These are phyloP conservation scores for Aphanomyces astaci DNA, from an alignment of 352 stramenopile genomes.

Conservation along the genomic window DNA sequence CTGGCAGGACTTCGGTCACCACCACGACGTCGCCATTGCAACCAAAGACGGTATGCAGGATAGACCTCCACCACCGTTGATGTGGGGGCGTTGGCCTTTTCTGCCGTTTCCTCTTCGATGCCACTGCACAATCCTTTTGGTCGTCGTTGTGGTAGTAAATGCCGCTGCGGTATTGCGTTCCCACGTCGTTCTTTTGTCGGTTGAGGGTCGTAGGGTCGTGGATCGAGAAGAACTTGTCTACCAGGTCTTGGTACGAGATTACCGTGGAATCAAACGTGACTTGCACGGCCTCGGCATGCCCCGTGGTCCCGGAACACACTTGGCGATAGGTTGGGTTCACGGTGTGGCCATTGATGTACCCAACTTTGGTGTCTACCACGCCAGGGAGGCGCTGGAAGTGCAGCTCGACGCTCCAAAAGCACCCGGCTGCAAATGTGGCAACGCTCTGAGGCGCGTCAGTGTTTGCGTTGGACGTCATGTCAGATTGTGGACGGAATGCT, in stretches of 20 bases:
- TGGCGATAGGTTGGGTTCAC: slow-evolving; percentile 92
- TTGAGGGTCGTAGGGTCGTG: slow-evolving; percentile 91
- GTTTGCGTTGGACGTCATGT: too few species aligned
- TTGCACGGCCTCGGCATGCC: slow-evolving; percentile 91
- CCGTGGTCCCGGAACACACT: slow-evolving; percentile 88
- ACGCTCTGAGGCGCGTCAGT: too few species aligned
- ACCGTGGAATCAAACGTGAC: slow-evolving; percentile 87
- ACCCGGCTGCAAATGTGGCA: slow-evolving; percentile 93
- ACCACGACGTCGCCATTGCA: slow-evolving; percentile 32
- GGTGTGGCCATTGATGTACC: slow-evolving; percentile 65
- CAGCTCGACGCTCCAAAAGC: slow-evolving; percentile 97
- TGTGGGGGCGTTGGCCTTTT: too few species aligned
- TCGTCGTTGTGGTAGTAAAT: slow-evolving; percentile 92
- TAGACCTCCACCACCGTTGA: not conserved
- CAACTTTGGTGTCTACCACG: slow-evolving; percentile 87
- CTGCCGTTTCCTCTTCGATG: slow-evolving; percentile 27
- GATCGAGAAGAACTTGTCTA: slow-evolving; percentile 77
- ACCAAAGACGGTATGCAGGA: not conserved
- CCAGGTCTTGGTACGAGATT: slow-evolving; percentile 69
- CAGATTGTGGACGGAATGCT: too few species aligned
- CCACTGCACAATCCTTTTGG: slow-evolving; percentile 62
- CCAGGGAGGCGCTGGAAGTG: slow-evolving; percentile 91
- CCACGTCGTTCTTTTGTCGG: slow-evolving; percentile 80
- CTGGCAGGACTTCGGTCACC: slow-evolving; percentile 86
- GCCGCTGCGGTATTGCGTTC: slow-evolving; percentile 93